Evolutionary conservation across 208 protist genomes (phyloP).

Genomic region (Crithidia brevicula): DNA sequence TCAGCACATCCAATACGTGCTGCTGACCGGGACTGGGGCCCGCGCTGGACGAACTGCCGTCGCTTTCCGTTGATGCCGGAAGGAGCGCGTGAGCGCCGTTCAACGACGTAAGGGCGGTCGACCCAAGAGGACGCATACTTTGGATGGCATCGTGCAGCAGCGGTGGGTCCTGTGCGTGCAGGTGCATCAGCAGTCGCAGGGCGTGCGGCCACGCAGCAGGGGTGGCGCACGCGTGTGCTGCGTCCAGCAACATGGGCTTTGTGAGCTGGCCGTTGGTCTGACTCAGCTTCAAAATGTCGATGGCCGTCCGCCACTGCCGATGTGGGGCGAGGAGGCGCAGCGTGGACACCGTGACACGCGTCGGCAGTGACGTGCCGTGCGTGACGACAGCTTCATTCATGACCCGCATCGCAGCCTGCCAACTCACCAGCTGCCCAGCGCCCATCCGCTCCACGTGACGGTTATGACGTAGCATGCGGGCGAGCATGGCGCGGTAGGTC

Average conservation of each 20-base stretch:
- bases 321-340: slow-evolving; percentile 78
- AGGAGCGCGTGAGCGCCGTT: slow-evolving; percentile 42
- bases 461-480: slow-evolving; percentile 86
- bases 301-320: slow-evolving; percentile 57
- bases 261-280: slow-evolving; percentile 75
- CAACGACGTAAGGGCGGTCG: slow-evolving; percentile 38
- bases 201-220: slow-evolving; percentile 52
- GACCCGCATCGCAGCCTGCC: slow-evolving; percentile 62
- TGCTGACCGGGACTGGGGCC: slow-evolving; percentile 53
- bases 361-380: slow-evolving; percentile 65
- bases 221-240: slow-evolving; percentile 68
- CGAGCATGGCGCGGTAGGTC: slow-evolving; percentile 74
- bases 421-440: slow-evolving; percentile 47
- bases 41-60: neutral
- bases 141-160: slow-evolving; percentile 67
- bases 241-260: slow-evolving; percentile 76
- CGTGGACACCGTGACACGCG: slow-evolving; percentile 62
- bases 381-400: slow-evolving; percentile 69
- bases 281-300: slow-evolving; percentile 59
- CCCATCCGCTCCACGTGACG: slow-evolving; percentile 44
- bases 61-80: neutral
- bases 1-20: slow-evolving; percentile 61
- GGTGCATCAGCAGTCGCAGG: slow-evolving; percentile 53
- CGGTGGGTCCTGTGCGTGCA: slow-evolving; percentile 65
- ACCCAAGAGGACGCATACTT: slow-evolving; percentile 64